Evolutionary conservation across 148 eudicot species (phyloP).

Genomic region (Persicaria maculosa): DNA sequence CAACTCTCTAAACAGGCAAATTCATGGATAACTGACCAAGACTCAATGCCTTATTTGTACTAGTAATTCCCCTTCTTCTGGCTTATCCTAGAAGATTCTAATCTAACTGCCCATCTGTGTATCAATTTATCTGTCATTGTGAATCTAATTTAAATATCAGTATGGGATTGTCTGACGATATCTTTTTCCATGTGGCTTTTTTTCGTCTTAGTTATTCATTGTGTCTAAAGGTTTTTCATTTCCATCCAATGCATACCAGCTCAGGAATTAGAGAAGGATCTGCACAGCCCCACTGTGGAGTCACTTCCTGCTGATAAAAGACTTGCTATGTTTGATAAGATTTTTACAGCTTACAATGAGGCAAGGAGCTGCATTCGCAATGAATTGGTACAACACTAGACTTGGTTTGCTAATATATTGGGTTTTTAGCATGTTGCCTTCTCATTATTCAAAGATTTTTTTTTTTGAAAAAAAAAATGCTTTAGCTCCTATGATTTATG

Average conservation of each 20-base stretch:
- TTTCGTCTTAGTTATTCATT: background rate
- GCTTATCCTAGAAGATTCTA: no score
- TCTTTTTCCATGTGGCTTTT: background rate
- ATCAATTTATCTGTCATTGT: background rate
- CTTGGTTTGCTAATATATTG: background rate
- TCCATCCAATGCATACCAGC: conserved; percentile 38
- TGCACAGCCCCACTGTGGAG: conserved; percentile 57
- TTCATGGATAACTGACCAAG: no score
- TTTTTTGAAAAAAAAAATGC: no score
- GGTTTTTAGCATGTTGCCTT: background rate
- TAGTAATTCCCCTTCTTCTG: no score
- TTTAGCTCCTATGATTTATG: background rate
- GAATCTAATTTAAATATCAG: background rate
- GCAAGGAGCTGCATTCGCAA: conserved; percentile 81
- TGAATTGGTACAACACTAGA: conserved; percentile 56
- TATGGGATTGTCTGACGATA: background rate
- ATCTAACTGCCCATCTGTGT: no score
- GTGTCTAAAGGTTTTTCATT: background rate
- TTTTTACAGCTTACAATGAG: conserved; percentile 74
- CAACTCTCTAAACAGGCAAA: no score
- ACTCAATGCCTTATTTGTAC: no score
- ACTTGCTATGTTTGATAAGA: conserved; percentile 72
- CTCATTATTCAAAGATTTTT: background rate
- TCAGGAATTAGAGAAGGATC: conserved; percentile 92
- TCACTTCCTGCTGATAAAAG: conserved; percentile 75